phyloP scores from a whole-genome alignment of 352 stramenopile species.

The Globisporangium nagaii region DNA sequence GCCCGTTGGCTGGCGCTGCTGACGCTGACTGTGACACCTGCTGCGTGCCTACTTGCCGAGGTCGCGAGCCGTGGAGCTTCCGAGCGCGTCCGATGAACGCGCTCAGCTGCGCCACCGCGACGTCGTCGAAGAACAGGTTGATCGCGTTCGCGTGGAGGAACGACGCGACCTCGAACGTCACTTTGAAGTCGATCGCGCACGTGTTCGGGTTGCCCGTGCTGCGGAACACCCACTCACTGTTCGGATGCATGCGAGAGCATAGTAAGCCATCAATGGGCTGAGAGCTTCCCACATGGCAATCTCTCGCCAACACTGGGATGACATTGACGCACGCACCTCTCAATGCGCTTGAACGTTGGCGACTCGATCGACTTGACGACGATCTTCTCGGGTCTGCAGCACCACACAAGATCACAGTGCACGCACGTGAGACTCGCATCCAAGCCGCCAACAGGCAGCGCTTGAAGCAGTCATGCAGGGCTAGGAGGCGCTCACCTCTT shows the following conservation, averaged over 20 bases:
- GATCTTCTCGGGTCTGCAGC: constrained; percentile 57
- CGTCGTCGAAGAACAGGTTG: constrained; percentile 82
- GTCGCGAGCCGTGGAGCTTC: constrained; percentile 38
- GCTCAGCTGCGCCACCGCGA: constrained; percentile 74
- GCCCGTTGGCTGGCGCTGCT: too few species aligned
- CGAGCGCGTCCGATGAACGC: constrained; percentile 66
- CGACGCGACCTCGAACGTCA: constrained; percentile 77
- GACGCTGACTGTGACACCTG: too few species aligned
- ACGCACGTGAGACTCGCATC: not conserved
- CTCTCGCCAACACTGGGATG: too few species aligned
- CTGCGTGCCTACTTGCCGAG: constrained; percentile 10
- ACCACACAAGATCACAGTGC: not conserved
- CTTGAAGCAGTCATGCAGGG: not conserved
- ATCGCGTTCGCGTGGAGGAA: constrained; percentile 80
- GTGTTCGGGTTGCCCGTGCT: constrained; percentile 39
- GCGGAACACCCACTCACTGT: constrained; percentile 70
- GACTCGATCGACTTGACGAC: constrained; percentile 74
- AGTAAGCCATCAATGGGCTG: not conserved
- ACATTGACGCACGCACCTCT: constrained; percentile 56
- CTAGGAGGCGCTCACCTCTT: constrained; percentile 54
- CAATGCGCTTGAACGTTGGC: constrained; percentile 82
- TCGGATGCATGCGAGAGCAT: not conserved
- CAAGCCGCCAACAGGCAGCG: too few species aligned
- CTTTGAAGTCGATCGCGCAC: constrained; percentile 71
- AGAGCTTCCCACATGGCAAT: not conserved